These are phyloP conservation scores for Achaetomiella virescens DNA, from an alignment of 495 filamentous ascomycete species.

Conservation along the genomic window DNA sequence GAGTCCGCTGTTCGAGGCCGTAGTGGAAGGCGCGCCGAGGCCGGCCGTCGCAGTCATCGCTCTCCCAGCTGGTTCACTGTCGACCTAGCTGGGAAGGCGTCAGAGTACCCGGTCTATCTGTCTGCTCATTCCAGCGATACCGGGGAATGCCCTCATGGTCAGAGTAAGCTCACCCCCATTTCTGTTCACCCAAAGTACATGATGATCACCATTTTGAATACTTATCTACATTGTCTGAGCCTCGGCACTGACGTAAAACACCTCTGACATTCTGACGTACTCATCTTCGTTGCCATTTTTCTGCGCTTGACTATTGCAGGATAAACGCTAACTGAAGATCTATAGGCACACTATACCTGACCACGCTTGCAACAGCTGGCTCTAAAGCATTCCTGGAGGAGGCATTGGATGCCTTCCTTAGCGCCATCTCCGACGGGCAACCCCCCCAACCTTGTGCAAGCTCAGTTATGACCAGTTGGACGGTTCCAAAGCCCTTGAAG, in stretches of 20 bases:
- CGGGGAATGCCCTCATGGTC: conserved; percentile 76
- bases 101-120: conserved; percentile 58
- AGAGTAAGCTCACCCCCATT: conserved; percentile 61
- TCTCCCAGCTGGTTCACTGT: conserved; percentile 54
- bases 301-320: conserved; percentile 7
- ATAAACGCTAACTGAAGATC: conserved; percentile 41
- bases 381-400: conserved; percentile 41
- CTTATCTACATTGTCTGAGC: conserved; percentile 99
- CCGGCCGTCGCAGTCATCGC: conserved; percentile 71
- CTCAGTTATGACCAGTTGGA: conserved; percentile 54
- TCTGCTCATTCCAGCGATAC: conserved; percentile 77
- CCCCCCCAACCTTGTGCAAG: conserved; percentile 49
- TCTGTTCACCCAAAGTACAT: conserved; percentile 32
- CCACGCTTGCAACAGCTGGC: conserved; percentile 40
- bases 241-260: conserved; percentile 75
- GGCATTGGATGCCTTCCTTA: conserved; percentile 52
- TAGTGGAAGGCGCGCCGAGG: conserved; percentile 64
- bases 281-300: conserved; percentile 27
- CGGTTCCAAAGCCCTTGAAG: conserved; percentile 23
- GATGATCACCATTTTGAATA: conserved; percentile 83
- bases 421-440: conserved; percentile 28
- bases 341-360: conserved; percentile 66
- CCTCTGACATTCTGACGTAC: conserved; percentile 84
- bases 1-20: conserved; percentile 57
- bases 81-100: conserved; percentile 29